A percentile compares a stretch with the other conserved stretches of the same genome.
phyloP scores from a whole-genome alignment of 225 moss, liverwort and hornwort genomes.

The Bryoerythrophyllum caledonicum region DNA sequence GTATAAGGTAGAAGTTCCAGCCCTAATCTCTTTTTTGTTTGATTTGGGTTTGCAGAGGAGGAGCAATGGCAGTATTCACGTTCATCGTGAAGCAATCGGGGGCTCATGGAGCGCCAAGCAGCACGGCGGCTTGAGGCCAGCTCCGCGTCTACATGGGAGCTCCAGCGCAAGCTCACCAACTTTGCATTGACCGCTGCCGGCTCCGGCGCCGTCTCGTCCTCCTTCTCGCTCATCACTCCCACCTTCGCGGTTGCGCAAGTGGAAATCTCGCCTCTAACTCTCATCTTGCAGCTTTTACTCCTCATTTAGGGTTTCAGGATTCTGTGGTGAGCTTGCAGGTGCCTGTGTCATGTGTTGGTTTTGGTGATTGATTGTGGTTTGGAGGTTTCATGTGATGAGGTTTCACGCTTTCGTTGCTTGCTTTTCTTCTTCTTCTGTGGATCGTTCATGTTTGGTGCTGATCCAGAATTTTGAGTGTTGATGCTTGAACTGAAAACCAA shows the following conservation, averaged over 20 bases:
- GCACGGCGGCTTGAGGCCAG: constrained; percentile 78
- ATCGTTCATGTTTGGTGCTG: too few relatives aligned
- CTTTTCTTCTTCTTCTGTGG: too few relatives aligned
- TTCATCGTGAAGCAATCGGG: constrained; percentile 65
- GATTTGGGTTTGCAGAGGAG: constrained; percentile 9
- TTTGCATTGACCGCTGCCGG: constrained; percentile 75
- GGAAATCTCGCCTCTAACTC: too few relatives aligned
- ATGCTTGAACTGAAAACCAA: too few relatives aligned
- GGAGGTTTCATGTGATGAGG: too few relatives aligned
- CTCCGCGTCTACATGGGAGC: constrained; percentile 72
- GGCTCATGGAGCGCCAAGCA: constrained; percentile 95
- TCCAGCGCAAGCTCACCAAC: constrained; percentile 85
- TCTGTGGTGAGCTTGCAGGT: too few relatives aligned
- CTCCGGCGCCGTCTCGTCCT: constrained; percentile 73
- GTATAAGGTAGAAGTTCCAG: background rate
- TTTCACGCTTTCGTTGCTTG: too few relatives aligned
- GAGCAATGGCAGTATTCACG: too few relatives aligned
- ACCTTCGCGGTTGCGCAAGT: constrained; percentile 89
- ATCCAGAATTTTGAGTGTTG: too few relatives aligned
- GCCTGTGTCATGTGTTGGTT: background rate
- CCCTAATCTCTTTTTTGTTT: background rate
- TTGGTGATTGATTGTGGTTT: too few relatives aligned
- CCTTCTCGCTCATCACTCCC: constrained; percentile 80
- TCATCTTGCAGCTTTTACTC: too few relatives aligned
- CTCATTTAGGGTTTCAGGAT: constrained; percentile 6